phyloP scores from a whole-genome alignment of 2,329 filamentous ascomycete genomes.

The Exophiala viscosa region DNA sequence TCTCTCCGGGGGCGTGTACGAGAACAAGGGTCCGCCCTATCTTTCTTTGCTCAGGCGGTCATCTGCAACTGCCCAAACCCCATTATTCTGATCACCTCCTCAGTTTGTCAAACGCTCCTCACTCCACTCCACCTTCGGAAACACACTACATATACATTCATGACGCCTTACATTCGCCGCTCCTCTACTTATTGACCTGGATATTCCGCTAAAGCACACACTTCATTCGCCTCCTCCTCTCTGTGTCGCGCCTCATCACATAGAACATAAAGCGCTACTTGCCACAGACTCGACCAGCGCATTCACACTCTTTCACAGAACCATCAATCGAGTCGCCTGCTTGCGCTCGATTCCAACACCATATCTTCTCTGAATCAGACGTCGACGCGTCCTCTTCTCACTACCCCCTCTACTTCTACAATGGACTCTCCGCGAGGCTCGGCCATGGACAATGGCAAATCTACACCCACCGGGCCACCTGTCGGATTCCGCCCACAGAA shows the following conservation, averaged over 20 bases:
- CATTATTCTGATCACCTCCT: neutral
- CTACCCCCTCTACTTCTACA: constrained; percentile 11
- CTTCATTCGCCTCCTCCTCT: neutral
- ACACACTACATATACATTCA: constrained; percentile 6
- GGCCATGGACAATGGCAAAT: constrained; percentile 34
- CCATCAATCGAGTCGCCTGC: neutral
- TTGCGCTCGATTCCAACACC: constrained; percentile 1
- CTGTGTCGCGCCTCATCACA: neutral
- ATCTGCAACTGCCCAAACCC: neutral
- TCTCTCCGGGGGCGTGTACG: too few relatives aligned
- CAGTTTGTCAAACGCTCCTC: too few relatives aligned
- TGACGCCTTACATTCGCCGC: constrained; percentile 3
- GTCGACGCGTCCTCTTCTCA: constrained; percentile 16
- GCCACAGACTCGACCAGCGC: neutral
- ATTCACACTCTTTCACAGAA: neutral
- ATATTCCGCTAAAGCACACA: too few relatives aligned
- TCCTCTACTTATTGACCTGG: neutral
- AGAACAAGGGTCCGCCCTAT: too few relatives aligned
- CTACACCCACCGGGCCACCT: constrained; percentile 26
- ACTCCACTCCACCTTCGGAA: constrained; percentile 5
- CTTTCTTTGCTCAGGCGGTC: neutral
- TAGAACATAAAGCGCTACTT: neutral
- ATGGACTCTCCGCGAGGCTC: constrained; percentile 26
- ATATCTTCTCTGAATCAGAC: constrained; percentile 12
- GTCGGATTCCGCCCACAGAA: constrained; percentile 48